These are phyloP conservation scores for Gloeophyllum trabeum DNA, from an alignment of 768 basidiomycete genomes.

Conservation along the genomic window DNA sequence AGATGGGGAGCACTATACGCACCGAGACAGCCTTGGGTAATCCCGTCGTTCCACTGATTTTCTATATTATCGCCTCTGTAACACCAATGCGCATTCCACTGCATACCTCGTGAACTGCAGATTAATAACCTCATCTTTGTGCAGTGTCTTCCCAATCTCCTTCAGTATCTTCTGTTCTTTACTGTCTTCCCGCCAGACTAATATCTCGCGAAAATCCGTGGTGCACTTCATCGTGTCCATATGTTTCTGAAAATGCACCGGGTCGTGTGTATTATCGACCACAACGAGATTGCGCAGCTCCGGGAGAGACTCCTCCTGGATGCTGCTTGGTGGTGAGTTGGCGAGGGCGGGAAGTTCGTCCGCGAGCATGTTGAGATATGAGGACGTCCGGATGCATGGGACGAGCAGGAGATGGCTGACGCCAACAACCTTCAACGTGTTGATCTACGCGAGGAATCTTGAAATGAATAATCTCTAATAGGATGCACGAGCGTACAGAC, in stretches of 20 bases:
- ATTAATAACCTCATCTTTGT: slow-evolving; percentile 66
- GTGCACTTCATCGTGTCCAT: slow-evolving; percentile 32
- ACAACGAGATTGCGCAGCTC: slow-evolving; percentile 52
- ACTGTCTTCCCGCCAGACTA: slow-evolving; percentile 54
- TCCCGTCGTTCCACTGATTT: slow-evolving; percentile 65
- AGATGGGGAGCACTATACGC: too few species aligned
- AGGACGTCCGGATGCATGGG: slow-evolving; percentile 54
- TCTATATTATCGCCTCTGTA: neutral
- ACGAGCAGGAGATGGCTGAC: slow-evolving; percentile 65
- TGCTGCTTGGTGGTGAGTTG: slow-evolving; percentile 34
- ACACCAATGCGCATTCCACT: neutral
- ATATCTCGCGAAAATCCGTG: slow-evolving; percentile 61
- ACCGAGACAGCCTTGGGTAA: slow-evolving; percentile 78
- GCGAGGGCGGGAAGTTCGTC: slow-evolving; percentile 46
- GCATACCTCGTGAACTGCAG: slow-evolving; percentile 75
- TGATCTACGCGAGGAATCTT: slow-evolving; percentile 28
- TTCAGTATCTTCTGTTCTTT: slow-evolving; percentile 30
- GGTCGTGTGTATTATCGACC: slow-evolving; percentile 45
- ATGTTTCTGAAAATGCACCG: slow-evolving; percentile 25
- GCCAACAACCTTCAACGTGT: slow-evolving; percentile 49
- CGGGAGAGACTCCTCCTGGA: slow-evolving; percentile 50
- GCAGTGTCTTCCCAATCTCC: slow-evolving; percentile 26
- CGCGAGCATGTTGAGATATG: slow-evolving; percentile 49
- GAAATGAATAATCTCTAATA: neutral
- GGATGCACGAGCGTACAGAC: slow-evolving; percentile 25